phyloP scores from a whole-genome alignment of 805 yeast genomes.

The Debaryomyces castellii region DNA sequence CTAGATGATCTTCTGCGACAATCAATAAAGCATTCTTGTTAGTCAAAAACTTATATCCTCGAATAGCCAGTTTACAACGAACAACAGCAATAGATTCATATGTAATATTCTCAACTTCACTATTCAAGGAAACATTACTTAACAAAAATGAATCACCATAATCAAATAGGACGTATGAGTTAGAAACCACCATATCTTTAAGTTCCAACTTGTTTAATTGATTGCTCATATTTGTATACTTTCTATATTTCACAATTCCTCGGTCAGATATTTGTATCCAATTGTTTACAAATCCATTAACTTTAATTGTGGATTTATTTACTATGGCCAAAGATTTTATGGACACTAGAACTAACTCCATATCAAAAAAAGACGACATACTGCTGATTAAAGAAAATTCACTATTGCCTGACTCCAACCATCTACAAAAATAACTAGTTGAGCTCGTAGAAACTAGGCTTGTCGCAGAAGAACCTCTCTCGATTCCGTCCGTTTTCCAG shows the following conservation, averaged over 20 bases:
- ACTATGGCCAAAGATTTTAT: constrained; percentile 11
- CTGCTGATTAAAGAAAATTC: constrained; percentile 12
- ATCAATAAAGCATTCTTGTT: not conserved
- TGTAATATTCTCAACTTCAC: not conserved
- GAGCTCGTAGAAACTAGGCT: constrained; percentile 6
- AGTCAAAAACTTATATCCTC: not conserved
- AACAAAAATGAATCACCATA: not conserved
- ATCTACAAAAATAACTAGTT: constrained; percentile 7
- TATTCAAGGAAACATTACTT: not conserved
- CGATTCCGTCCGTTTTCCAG: constrained; percentile 15
- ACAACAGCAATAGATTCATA: constrained; percentile 2
- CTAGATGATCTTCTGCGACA: constrained; percentile 5
- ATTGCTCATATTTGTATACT: not conserved
- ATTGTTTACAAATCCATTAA: not conserved
- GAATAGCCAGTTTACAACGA: constrained; percentile 1
- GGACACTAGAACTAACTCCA: constrained; percentile 13
- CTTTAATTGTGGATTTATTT: constrained; percentile 3
- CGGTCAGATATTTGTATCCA: constrained; percentile 3
- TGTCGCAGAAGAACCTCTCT: constrained; percentile 3
- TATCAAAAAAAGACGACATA: constrained; percentile 2
- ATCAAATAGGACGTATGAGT: not conserved
- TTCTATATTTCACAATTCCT: not conserved
- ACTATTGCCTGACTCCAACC: constrained; percentile 2
- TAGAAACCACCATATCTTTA: not conserved
- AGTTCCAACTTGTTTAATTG: not conserved